Evolutionary conservation across 495 filamentous ascomycete species (phyloP).

Genomic region (Penicillium macrosclerotiorum): DNA sequence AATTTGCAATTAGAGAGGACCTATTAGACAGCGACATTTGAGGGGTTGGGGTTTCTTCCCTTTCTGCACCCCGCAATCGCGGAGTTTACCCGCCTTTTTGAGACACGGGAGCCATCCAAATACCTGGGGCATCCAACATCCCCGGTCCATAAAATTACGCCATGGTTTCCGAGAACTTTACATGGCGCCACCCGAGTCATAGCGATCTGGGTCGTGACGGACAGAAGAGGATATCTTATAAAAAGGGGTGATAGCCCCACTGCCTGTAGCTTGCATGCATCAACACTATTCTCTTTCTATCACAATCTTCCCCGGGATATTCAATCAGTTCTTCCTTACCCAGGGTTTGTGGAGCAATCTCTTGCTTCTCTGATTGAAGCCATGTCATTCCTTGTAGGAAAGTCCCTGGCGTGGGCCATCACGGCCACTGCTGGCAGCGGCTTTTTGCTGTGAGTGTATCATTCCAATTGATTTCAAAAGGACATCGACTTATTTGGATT

Average conservation of each 20-base stretch:
- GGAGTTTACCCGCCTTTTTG: constrained; percentile 1
- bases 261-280: not conserved
- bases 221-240: no score
- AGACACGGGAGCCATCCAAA: constrained; percentile 2
- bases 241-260: constrained; percentile 7
- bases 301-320: no score
- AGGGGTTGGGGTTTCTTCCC: not conserved
- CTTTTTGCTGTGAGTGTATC: constrained; percentile 33
- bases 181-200: constrained; percentile 9
- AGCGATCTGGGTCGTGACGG: no score
- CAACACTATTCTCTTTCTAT: no score
- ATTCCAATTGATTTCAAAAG: not conserved
- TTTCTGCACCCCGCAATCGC: constrained; percentile 14
- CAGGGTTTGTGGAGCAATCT: no score
- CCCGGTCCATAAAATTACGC: constrained; percentile 3
- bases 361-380: not conserved
- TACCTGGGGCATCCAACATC: constrained; percentile 14
- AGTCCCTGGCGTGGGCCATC: constrained; percentile 29
- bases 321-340: no score
- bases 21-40: constrained; percentile 9
- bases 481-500: not conserved
- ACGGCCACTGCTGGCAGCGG: constrained; percentile 41
- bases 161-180: constrained; percentile 10
- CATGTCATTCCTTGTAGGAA: constrained; percentile 31
- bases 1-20: not conserved